phyloP scores from a whole-genome alignment of 2,329 filamentous ascomycete genomes.

The Aspergillus awamori region DNA sequence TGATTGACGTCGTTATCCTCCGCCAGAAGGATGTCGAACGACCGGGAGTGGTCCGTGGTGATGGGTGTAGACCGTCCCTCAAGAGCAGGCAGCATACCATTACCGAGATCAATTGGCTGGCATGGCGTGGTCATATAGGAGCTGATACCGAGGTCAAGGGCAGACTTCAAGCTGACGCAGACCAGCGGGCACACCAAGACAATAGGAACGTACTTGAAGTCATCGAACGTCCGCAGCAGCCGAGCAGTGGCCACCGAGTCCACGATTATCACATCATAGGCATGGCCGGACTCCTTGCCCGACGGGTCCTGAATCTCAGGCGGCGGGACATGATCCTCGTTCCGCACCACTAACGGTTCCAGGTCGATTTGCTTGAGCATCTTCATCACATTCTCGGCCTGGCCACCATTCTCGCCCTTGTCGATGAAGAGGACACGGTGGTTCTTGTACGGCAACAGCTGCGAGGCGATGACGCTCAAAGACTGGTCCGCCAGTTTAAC shows the following conservation, averaged over 20 bases:
- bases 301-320: conserved; percentile 55
- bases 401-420: conserved; percentile 72
- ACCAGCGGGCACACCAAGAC: conserved; percentile 88
- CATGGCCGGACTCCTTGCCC: conserved; percentile 54
- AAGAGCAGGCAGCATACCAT: conserved; percentile 92
- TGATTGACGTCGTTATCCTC: conserved; percentile 99
- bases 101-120: conserved; percentile 88
- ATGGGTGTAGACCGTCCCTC: conserved; percentile 91
- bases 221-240: conserved; percentile 79
- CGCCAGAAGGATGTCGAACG: conserved; percentile 90
- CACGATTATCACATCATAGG: conserved; percentile 94
- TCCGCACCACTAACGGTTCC: conserved; percentile 79
- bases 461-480: conserved; percentile 70
- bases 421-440: conserved; percentile 95
- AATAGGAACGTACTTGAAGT: conserved; percentile 97
- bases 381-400: conserved; percentile 70
- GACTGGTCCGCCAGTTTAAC: conserved; percentile 83
- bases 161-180: conserved; percentile 89
- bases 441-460: conserved; percentile 85
- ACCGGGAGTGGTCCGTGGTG: conserved; percentile 89
- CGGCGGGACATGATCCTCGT: conserved; percentile 67
- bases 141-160: conserved; percentile 92
- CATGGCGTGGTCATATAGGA: conserved; percentile 99
- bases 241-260: conserved; percentile 92
- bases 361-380: conserved; percentile 81